Evolutionary conservation across 2,329 filamentous ascomycete genomes (phyloP).

Genomic region (Penicillium sp.): DNA sequence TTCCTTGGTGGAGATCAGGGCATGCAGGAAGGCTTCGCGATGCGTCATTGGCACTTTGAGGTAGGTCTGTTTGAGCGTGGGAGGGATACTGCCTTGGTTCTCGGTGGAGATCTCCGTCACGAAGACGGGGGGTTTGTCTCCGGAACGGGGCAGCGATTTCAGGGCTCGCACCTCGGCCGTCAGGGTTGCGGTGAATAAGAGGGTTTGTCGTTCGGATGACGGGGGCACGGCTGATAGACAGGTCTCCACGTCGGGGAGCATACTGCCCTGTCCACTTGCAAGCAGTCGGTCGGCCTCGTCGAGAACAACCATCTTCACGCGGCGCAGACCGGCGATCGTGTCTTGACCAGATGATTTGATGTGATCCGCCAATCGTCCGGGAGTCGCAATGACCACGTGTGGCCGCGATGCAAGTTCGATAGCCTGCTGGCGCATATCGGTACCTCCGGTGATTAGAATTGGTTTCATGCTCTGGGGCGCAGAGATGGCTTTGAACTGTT

Average conservation of each 20-base stretch:
- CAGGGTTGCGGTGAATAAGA: conserved; percentile 92
- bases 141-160: conserved; percentile 66
- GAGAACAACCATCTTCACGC: conserved; percentile 79
- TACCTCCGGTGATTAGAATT: conserved; percentile 82
- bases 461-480: conserved; percentile 81
- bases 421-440: conserved; percentile 87
- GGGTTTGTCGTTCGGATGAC: conserved; percentile 73
- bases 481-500: conserved; percentile 91
- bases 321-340: conserved; percentile 72
- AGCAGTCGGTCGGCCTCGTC: conserved; percentile 93
- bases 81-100: conserved; percentile 66
- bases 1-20: conserved; percentile 70
- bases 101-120: conserved; percentile 76
- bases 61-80: conserved; percentile 76
- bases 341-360: conserved; percentile 87
- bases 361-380: conserved; percentile 87
- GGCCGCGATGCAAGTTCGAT: conserved; percentile 74
- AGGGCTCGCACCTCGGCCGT: conserved; percentile 85
- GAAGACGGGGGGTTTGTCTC: conserved; percentile 70
- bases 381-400: conserved; percentile 90
- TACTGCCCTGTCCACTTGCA: conserved; percentile 67
- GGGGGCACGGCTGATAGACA: conserved; percentile 78
- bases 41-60: conserved; percentile 85
- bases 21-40: conserved; percentile 90
- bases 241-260: conserved; percentile 90